Evolutionary conservation across 352 stramenopile genomes (phyloP), one percentile per base, ranked within the genome.

Genomic region (Phytophthora pseudosyringae): DNA sequence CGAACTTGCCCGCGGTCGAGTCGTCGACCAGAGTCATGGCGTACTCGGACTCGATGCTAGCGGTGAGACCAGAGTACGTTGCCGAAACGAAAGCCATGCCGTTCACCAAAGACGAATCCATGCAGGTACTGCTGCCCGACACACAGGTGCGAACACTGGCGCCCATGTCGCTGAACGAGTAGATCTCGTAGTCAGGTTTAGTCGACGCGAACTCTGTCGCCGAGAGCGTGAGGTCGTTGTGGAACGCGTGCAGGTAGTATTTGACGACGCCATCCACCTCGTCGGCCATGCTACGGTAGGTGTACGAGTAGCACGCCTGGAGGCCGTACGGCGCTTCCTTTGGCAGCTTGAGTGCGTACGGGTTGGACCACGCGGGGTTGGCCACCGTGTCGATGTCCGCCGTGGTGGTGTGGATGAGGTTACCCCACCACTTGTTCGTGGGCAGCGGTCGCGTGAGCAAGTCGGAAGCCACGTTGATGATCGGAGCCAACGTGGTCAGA

Each of bases 381-480:
- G 80, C 71, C 26, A 83, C 67, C 0, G 82, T 77, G 41, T 77
- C 52, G 35, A 81, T 69, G 28, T 74, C 71, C 41, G 76, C 69
- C n/a, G 41, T 63, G 13, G 70, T 82, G 33, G 74, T 80, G 69
- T 86, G 72, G 55, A 94, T 89, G 46, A 91, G 70, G 67, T 93
- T 94, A 9, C 80, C 83, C 86, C 86, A 94, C 86, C 86, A 94
- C 52, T 90, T 86, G 76, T 94, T 94, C 13, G 83, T 94, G 50
- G 86, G 86, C n/a, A 94, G 72, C 4, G 86, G 63, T 35, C 70
- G 8, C 3, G 63, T 65, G 45, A 91, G 62, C 45, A 88, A 56
- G 2, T 88, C 75, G 25, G 63, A 36, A 21, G 76, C 80, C 45
- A 89, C 71, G 55, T 90, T 89, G 55, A 89, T 72, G 67, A 89